Percentiles rank a stretch among this genome's conserved stretches.
These are phyloP conservation scores for Zanthoxylum bungeanum DNA, from an alignment of 345 rosid species.

Conservation along the genomic window DNA sequence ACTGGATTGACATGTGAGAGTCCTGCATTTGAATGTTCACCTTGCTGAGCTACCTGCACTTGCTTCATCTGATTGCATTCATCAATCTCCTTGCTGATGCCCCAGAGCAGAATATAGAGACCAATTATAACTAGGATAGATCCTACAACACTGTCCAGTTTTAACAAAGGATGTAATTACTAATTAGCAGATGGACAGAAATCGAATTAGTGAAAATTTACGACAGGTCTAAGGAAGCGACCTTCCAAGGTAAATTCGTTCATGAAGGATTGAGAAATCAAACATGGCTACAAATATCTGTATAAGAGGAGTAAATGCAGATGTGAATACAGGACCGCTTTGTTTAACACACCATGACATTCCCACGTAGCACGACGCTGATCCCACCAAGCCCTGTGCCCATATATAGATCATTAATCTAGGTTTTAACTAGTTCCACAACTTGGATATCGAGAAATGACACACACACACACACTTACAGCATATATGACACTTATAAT, in stretches of 20 bases:
- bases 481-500: conserved; percentile 34
- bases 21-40: conserved; percentile 11
- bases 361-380: conserved; percentile 70
- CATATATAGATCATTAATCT: neutral
- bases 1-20: conserved; percentile 11
- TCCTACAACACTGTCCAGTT: conserved; percentile 57
- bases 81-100: conserved; percentile 56
- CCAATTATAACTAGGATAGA: conserved; percentile 63
- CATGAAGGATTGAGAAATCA: conserved; percentile 66
- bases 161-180: neutral
- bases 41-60: conserved; percentile 28
- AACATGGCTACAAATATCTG: conserved; percentile 65
- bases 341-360: conserved; percentile 80
- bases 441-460: no score
- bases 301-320: conserved; percentile 64
- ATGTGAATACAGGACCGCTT: conserved; percentile 73
- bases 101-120: conserved; percentile 72
- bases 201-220: neutral
- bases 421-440: neutral
- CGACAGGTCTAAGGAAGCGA: neutral
- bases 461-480: conserved; percentile 22
- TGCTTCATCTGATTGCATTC: conserved; percentile 30
- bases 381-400: conserved; percentile 67
- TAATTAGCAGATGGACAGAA: neutral
- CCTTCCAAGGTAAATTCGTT: conserved; percentile 72